Evolutionary conservation across 2,329 filamentous ascomycete genomes (phyloP).

Genomic region (Arthrobotrys sphaeroides): DNA sequence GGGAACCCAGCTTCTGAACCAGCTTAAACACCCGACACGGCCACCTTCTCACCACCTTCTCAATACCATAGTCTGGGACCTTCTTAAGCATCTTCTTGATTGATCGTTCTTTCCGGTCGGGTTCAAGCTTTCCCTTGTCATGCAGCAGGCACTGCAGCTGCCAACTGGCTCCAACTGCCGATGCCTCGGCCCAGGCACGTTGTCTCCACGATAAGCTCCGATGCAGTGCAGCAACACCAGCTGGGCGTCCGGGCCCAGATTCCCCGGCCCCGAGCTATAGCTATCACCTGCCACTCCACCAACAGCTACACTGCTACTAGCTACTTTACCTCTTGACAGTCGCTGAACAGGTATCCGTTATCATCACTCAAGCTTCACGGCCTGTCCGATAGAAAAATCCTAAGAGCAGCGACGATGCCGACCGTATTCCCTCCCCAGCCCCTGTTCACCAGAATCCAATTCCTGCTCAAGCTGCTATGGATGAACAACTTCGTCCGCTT

Average conservation of each 20-base stretch:
- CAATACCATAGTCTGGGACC: no score
- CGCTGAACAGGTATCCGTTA: background rate
- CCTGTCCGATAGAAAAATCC: background rate
- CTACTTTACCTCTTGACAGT: background rate
- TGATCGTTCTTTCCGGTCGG: background rate
- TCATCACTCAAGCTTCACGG: background rate
- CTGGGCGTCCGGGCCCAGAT: background rate
- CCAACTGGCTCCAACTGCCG: no score
- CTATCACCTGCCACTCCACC: no score
- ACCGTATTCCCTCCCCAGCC: slow-evolving; percentile 40
- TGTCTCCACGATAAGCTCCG: background rate
- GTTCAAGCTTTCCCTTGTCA: background rate
- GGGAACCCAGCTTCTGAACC: no score
- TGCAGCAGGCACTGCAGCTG: no score
- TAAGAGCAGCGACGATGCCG: slow-evolving; percentile 7
- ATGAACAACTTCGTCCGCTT: slow-evolving; percentile 48
- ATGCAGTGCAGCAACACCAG: background rate
- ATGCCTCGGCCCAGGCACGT: background rate
- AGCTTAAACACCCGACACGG: no score
- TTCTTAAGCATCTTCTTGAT: no score
- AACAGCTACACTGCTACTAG: background rate
- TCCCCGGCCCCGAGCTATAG: no score
- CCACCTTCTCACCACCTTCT: no score
- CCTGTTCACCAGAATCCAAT: slow-evolving; percentile 10
- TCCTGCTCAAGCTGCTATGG: slow-evolving; percentile 30